Evolutionary conservation across 2,329 filamentous ascomycete genomes (phyloP), one percentile per base, ranked within the genome.

Genomic region (Pseudofabraea citricarpa): DNA sequence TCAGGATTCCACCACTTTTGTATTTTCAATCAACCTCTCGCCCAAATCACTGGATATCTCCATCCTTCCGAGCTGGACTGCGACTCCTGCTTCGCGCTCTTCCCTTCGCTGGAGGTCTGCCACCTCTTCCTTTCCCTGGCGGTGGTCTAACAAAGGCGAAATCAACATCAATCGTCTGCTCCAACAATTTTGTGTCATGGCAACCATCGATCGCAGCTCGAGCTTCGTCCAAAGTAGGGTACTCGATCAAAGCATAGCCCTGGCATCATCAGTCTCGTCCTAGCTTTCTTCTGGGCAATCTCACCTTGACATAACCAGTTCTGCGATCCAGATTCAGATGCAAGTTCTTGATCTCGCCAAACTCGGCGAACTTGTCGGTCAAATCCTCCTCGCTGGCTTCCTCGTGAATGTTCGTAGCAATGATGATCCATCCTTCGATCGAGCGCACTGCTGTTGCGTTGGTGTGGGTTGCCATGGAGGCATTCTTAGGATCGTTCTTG

Each of bases 361-460:
- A 93, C 57, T 93, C 87, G 58, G 81, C 85, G 63, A 93, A 93
- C 64, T 81, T 75, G 63, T 93, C 88, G 58, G 85, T 85, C 44
- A 93, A 64, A 36, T 87, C 83, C 69, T 93, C 87, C 67, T 93
- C 87, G 55, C 84, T 85, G 39, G 87, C 86, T 65, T 93, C 87
- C 62, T 93, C 87, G 69, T 93, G 87, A 24, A 93, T 84, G 59
- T 93, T 93, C 41, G 87, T 90, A 53, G 87, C 87, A 50, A 89
- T 81, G 58, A 93, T 74, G 65, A 93, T 93, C 88, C 88, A 93
- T 55, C 88, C 87, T 67, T 93, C 87, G 60, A 93, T 90, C 43
- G 85, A 90, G 57, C 87, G 86, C 47, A 93, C 87, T 19, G 87
- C 87, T 1, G 83, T 88, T 43, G 87, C 87, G 61, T 85, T 84